A percentile compares a stretch with the other conserved stretches of the same genome.
phyloP scores from a whole-genome alignment of 116 monocot genomes.

The Trichopus zeylanicus region DNA sequence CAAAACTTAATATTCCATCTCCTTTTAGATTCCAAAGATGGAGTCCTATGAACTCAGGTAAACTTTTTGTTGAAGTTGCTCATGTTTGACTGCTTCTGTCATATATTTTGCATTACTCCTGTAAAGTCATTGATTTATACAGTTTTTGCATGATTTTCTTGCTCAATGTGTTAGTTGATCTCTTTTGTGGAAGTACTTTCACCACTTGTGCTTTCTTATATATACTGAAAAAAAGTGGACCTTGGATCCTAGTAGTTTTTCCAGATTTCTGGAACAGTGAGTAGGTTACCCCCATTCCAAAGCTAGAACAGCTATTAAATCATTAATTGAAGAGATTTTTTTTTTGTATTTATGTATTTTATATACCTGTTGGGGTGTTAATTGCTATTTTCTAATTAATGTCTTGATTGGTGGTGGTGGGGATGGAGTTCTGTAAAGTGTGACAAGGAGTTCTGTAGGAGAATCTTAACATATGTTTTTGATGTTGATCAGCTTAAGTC shows the following conservation, averaged over 20 bases:
- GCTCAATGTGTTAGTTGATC: not conserved
- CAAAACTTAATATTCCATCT: slow-evolving; percentile 26
- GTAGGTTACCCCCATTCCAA: no score
- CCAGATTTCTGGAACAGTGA: no score
- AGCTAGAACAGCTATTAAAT: no score
- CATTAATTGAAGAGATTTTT: no score
- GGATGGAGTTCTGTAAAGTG: no score
- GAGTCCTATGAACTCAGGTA: slow-evolving; percentile 69
- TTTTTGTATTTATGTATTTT: no score
- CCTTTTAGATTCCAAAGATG: slow-evolving; percentile 55
- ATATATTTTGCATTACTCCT: not conserved
- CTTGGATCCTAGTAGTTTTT: not conserved
- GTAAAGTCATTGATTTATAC: not conserved
- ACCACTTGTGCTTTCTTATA: not conserved
- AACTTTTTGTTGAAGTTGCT: slow-evolving; percentile 5
- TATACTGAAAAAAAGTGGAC: not conserved
- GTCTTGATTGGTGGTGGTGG: no score
- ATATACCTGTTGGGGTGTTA: no score
- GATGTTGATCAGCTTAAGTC: no score
- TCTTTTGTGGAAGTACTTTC: not conserved
- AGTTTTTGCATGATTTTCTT: not conserved
- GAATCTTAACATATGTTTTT: no score
- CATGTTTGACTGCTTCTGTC: not conserved
- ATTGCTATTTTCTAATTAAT: no score
- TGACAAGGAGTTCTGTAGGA: no score